Evolutionary conservation across 2,329 filamentous ascomycete genomes (phyloP).

Genomic region (Leptodontidium sp.): DNA sequence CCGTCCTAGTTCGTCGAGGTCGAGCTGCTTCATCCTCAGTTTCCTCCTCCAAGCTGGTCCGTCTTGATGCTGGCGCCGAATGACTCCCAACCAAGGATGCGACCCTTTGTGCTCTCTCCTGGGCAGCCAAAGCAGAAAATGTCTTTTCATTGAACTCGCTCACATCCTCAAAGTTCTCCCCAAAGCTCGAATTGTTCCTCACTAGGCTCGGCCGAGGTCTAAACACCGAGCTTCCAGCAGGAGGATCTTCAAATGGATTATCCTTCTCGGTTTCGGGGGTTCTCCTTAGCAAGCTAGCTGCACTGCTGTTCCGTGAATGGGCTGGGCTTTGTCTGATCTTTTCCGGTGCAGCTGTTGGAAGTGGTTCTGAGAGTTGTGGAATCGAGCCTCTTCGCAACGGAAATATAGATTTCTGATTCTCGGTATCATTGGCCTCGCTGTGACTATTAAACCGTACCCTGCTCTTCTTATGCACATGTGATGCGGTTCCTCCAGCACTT

Average conservation of each 20-base stretch:
- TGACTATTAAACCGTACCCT: constrained; percentile 47
- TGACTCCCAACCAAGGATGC: constrained; percentile 44
- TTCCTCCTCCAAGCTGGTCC: constrained; percentile 43
- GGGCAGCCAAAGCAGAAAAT: constrained; percentile 45
- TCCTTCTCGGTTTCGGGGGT: constrained; percentile 41
- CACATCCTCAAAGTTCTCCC: constrained; percentile 27
- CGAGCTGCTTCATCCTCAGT: constrained; percentile 33
- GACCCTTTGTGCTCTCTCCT: constrained; percentile 44
- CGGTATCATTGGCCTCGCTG: constrained; percentile 44
- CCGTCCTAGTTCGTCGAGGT: constrained; percentile 17
- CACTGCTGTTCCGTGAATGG: constrained; percentile 43
- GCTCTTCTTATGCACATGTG: constrained; percentile 31
- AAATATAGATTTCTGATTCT: constrained; percentile 40
- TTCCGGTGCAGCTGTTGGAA: constrained; percentile 32
- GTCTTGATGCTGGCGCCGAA: constrained; percentile 45
- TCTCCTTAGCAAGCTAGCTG: constrained; percentile 30
- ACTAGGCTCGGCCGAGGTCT: constrained; percentile 42
- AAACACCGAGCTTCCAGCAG: constrained; percentile 23
- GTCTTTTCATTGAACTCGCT: constrained; percentile 43
- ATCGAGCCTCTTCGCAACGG: constrained; percentile 39
- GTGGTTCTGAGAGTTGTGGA: constrained; percentile 22
- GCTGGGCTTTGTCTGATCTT: constrained; percentile 34
- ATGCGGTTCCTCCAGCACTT: constrained; percentile 34
- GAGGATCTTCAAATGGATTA: constrained; percentile 43
- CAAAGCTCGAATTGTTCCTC: constrained; percentile 38